A percentile compares a stretch with the other conserved stretches of the same genome.
These are phyloP conservation scores for Mycosphaerella sp. DNA, from an alignment of 2,329 filamentous ascomycete species.

Conservation along the genomic window DNA sequence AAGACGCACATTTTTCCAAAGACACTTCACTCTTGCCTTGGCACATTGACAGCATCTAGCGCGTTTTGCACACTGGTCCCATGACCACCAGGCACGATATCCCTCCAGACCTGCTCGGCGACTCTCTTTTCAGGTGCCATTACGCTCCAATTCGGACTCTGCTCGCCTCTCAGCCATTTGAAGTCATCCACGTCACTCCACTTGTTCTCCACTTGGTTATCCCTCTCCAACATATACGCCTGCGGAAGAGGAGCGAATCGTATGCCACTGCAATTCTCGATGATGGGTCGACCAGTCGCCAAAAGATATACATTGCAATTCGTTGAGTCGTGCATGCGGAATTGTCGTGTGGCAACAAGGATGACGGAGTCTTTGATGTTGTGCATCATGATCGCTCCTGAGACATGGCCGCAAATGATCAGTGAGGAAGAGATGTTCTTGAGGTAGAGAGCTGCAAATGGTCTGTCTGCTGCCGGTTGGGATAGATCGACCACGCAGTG, in stretches of 20 bases:
- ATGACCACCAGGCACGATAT: constrained; percentile 58
- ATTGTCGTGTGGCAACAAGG: constrained; percentile 75
- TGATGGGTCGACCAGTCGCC: constrained; percentile 79
- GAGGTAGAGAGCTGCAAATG: constrained; percentile 64
- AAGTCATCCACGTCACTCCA: constrained; percentile 96
- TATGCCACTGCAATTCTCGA: constrained; percentile 77
- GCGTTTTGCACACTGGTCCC: constrained; percentile 60
- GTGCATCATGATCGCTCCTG: constrained; percentile 79
- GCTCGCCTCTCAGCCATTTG: constrained; percentile 85
- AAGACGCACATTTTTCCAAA: too few species aligned
- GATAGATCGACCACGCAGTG: constrained; percentile 77
- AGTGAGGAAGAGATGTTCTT: constrained; percentile 65
- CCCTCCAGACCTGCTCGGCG: constrained; percentile 54
- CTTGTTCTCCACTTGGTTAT: constrained; percentile 49
- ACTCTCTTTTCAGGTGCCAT: constrained; percentile 50
- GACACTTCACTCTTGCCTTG: background rate
- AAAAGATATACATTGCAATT: constrained; percentile 79
- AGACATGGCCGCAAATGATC: constrained; percentile 70
- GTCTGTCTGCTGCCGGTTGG: constrained; percentile 44
- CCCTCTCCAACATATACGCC: constrained; percentile 43
- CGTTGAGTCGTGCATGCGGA: constrained; percentile 81
- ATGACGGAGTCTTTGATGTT: constrained; percentile 65
- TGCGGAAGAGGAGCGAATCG: constrained; percentile 71
- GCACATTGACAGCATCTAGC: constrained; percentile 40
- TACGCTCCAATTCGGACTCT: constrained; percentile 81